Evolutionary conservation across 495 filamentous ascomycete species (phyloP).

Genomic region (Neurospora tetrasperma): DNA sequence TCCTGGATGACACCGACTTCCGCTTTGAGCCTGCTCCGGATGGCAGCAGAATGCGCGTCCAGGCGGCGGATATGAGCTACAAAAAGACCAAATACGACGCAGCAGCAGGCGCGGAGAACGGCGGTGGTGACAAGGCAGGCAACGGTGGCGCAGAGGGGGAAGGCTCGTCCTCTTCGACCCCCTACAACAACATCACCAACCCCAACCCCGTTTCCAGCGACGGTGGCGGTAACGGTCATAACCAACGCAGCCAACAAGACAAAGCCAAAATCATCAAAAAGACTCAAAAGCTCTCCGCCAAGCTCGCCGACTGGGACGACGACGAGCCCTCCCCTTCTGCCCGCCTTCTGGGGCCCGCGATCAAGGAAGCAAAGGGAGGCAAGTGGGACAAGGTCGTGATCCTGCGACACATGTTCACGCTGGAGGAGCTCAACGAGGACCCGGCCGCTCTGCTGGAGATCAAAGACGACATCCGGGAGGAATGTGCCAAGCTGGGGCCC

Average conservation of each 20-base stretch:
- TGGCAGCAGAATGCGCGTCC: constrained; percentile 61
- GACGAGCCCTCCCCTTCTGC: constrained; percentile 42
- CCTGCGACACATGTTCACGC: constrained; percentile 89
- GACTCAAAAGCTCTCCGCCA: constrained; percentile 78
- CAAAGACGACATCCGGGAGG: constrained; percentile 85
- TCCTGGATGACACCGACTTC: constrained; percentile 86
- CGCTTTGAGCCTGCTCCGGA: constrained; percentile 40
- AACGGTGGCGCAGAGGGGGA: constrained; percentile 16
- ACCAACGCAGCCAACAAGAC: constrained; percentile 44
- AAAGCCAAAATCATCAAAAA: constrained; percentile 83
- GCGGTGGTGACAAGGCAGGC: constrained; percentile 4
- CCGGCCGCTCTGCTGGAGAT: constrained; percentile 77
- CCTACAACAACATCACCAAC: constrained; percentile 30
- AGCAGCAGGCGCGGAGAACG: constrained; percentile 6
- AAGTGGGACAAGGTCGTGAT: constrained; percentile 74
- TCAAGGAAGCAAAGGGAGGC: constrained; percentile 41
- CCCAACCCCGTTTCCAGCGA: constrained; percentile 6
- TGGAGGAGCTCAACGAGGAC: constrained; percentile 77
- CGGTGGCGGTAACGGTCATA: constrained; percentile 6
- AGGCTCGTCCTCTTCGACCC: constrained; percentile 26
- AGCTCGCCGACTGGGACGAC: constrained; percentile 89
- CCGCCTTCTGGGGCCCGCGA: background rate
- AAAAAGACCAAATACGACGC: constrained; percentile 52
- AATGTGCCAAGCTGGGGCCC: constrained; percentile 75
- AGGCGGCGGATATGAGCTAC: constrained; percentile 77